Evolutionary conservation across 169 alveolate genomes (phyloP).

Genomic region (Babesia caballi): DNA sequence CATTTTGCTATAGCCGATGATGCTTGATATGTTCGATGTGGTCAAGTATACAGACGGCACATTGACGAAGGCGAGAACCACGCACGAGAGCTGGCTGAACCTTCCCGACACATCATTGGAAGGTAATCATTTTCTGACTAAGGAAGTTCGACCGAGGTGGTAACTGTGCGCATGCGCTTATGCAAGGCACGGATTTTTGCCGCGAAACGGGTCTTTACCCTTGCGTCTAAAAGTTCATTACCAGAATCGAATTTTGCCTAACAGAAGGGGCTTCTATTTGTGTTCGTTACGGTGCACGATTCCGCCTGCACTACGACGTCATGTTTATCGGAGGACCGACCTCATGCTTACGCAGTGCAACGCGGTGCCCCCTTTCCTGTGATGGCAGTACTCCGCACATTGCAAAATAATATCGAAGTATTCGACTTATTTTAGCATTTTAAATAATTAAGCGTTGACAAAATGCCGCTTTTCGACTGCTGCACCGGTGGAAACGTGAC

Average conservation of each 20-base stretch:
- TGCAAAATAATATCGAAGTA: neutral
- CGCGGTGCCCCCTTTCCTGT: slow-evolving; percentile 27
- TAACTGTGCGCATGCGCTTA: too few species aligned
- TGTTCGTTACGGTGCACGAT: too few species aligned
- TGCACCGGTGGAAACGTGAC: slow-evolving; percentile 32
- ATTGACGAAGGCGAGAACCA: slow-evolving; percentile 64
- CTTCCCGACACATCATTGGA: slow-evolving; percentile 74
- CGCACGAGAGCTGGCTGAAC: slow-evolving; percentile 74
- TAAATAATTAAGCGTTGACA: neutral
- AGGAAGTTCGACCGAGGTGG: slow-evolving; percentile 52
- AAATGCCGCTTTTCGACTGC: slow-evolving; percentile 42
- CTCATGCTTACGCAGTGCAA: slow-evolving; percentile 31
- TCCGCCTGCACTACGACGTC: too few species aligned
- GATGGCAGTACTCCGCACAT: neutral
- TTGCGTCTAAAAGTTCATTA: too few species aligned
- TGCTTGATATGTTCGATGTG: slow-evolving; percentile 60
- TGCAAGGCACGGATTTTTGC: too few species aligned
- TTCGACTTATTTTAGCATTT: neutral
- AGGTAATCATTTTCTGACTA: slow-evolving; percentile 71
- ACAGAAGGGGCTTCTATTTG: too few species aligned
- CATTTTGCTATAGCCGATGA: slow-evolving; percentile 51
- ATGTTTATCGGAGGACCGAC: neutral
- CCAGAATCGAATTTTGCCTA: too few species aligned
- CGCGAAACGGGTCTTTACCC: too few species aligned
- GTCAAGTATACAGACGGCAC: slow-evolving; percentile 64